Conservation (phyloP, 768 basidiomycete genomes). For the Suillus spraguei region DNA sequence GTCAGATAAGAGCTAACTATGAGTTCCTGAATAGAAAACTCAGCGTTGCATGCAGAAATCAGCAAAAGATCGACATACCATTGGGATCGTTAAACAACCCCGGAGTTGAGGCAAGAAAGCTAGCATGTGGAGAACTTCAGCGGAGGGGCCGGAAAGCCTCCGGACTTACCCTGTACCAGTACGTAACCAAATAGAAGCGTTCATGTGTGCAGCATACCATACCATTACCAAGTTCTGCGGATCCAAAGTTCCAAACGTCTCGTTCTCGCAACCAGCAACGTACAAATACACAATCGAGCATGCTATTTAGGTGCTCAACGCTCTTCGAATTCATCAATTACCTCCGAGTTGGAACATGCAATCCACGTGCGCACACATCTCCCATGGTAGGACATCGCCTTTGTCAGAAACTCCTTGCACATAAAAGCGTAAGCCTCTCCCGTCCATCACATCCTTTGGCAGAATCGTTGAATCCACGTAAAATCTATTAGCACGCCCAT, state of each 20-base stretch:
- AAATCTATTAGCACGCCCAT: conserved; percentile 42
- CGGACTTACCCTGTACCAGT: too few species aligned
- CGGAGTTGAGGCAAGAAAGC: too few species aligned
- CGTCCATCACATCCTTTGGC: conserved; percentile 22
- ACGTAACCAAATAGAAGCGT: too few species aligned
- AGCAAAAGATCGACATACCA: too few species aligned
- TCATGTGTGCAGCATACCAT: too few species aligned
- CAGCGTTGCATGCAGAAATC: too few species aligned
- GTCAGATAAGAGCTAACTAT: too few species aligned
- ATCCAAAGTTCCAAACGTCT: not conserved
- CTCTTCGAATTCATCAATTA: conserved; percentile 18
- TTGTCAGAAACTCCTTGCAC: conserved; percentile 68
- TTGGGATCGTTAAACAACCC: too few species aligned
- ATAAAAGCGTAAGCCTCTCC: conserved; percentile 49
- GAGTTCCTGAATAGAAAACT: too few species aligned
- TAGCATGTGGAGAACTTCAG: too few species aligned
- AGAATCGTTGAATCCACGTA: conserved; percentile 39
- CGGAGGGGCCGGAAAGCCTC: too few species aligned
- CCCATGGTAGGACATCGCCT: conserved; percentile 52
- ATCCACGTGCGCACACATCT: conserved; percentile 42
- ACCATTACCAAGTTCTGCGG: not conserved
- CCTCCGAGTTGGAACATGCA: conserved; percentile 25
- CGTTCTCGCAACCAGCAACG: not conserved
- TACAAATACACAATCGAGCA: not conserved
- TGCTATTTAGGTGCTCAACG: not conserved